These are phyloP conservation scores for Ustilaginoidea virens DNA, from an alignment of 2,329 filamentous ascomycete genomes.

Conservation along the genomic window DNA sequence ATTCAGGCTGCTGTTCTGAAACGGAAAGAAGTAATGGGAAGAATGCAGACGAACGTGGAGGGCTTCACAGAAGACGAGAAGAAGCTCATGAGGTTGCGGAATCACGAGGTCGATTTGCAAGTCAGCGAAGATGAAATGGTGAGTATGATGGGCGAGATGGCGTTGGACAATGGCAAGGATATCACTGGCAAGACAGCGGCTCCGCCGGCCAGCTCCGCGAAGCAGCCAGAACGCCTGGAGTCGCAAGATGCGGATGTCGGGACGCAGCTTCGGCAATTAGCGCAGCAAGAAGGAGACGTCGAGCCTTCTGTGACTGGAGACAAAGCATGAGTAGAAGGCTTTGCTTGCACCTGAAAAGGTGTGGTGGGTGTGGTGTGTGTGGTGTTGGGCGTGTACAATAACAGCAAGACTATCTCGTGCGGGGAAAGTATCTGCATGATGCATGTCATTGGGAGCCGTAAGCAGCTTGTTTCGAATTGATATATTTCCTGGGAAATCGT, in stretches of 20 bases:
- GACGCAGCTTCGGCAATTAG: slow-evolving; percentile 7
- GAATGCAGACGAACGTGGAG: slow-evolving; percentile 18
- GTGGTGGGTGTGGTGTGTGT: too few species aligned
- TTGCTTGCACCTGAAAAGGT: not conserved
- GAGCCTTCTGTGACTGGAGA: slow-evolving; percentile 10
- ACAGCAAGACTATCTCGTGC: too few species aligned
- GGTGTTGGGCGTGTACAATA: too few species aligned
- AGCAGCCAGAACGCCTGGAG: slow-evolving; percentile 1
- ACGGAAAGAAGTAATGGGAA: slow-evolving; percentile 21
- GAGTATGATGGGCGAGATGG: slow-evolving; percentile 12
- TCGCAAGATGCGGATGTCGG: slow-evolving; percentile 7
- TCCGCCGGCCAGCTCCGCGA: not conserved
- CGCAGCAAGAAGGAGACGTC: slow-evolving; percentile 7
- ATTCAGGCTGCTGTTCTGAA: slow-evolving; percentile 14
- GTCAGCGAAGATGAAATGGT: slow-evolving; percentile 22
- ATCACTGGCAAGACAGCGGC: slow-evolving; percentile 2
- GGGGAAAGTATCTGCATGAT: too few species aligned
- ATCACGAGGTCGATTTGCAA: slow-evolving; percentile 12
- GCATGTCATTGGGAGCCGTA: too few species aligned
- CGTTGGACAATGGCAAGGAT: slow-evolving; percentile 2
- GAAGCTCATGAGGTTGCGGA: slow-evolving; percentile 15
- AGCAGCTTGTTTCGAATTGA: too few species aligned
- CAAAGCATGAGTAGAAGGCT: slow-evolving; percentile 5
- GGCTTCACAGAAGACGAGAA: slow-evolving; percentile 23
- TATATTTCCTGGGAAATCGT: too few species aligned